Evolutionary conservation across 2,329 filamentous ascomycete genomes (phyloP).

Genomic region (Ilyonectria robusta): DNA sequence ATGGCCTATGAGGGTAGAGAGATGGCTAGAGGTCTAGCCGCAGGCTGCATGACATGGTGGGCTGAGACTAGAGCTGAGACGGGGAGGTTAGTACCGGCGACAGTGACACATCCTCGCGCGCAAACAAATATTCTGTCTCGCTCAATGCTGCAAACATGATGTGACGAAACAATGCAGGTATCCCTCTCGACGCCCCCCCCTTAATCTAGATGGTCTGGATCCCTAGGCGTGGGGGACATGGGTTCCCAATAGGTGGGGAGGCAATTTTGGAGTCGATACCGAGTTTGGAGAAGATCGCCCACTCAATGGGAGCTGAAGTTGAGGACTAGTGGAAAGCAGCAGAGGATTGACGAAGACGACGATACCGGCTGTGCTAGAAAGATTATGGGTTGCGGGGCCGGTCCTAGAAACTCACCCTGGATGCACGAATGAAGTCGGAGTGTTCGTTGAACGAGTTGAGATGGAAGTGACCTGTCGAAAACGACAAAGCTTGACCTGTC

Average conservation of each 20-base stretch:
- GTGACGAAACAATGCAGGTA: background rate
- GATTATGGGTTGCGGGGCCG: conserved; percentile 12
- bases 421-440: conserved; percentile 21
- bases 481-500: conserved; percentile 31
- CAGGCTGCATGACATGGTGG: conserved; percentile 11
- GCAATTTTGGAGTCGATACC: background rate
- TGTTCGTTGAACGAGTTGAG: conserved; percentile 12
- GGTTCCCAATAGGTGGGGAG: conserved; percentile 25
- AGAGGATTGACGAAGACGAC: background rate
- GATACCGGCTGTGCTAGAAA: background rate
- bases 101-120: conserved; percentile 2
- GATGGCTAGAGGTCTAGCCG: background rate
- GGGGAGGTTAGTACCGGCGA: conserved; percentile 1
- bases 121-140: conserved; percentile 14
- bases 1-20: conserved; percentile 8
- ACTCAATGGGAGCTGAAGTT: conserved; percentile 18
- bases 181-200: background rate
- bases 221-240: conserved; percentile 15
- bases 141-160: conserved; percentile 14
- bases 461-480: conserved; percentile 23
- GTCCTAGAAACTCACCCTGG: conserved; percentile 4
- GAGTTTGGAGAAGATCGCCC: conserved; percentile 27
- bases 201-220: conserved; percentile 3
- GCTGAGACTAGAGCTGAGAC: conserved; percentile 15
- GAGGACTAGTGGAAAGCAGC: background rate